Percentiles rank a stretch among this genome's conserved stretches.
Conservation (phyloP, 1,284 basidiomycete genomes). For the Marasmius fiardii region DNA sequence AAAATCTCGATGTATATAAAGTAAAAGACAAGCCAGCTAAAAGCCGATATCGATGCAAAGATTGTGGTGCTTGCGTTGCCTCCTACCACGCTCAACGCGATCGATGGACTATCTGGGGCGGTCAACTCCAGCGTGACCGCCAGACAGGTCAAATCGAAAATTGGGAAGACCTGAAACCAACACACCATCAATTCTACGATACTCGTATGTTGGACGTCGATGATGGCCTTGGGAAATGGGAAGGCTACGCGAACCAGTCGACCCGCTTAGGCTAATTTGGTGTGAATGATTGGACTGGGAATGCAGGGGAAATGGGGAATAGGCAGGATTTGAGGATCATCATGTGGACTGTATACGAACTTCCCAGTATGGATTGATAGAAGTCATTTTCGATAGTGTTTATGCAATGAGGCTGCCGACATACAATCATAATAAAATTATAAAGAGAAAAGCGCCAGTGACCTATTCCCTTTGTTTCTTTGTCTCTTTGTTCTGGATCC, state of each 20-base stretch:
- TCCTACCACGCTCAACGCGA: constrained; percentile 44
- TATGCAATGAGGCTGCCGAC: constrained; percentile 1
- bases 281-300: not conserved
- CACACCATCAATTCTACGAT: constrained; percentile 61
- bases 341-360: not conserved
- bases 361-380: constrained; percentile 1
- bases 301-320: not conserved
- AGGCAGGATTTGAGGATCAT: not conserved
- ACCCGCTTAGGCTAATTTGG: constrained; percentile 13
- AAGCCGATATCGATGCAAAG: constrained; percentile 55
- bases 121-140: constrained; percentile 44
- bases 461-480: not conserved
- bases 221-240: constrained; percentile 58
- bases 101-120: constrained; percentile 54
- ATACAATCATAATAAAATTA: not conserved
- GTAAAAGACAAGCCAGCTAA: constrained; percentile 51
- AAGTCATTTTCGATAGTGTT: constrained; percentile 1
- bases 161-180: constrained; percentile 53
- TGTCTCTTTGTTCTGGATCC: too few relatives aligned
- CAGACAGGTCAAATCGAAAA: constrained; percentile 41
- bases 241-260: constrained; percentile 52
- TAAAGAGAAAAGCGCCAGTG: not conserved
- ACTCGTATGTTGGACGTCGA: constrained; percentile 54
- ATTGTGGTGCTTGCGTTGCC: constrained; percentile 50
- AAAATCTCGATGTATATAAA: constrained; percentile 40